A percentile compares a stretch with the other conserved stretches of the same genome.
Conservation (phyloP, 106 monocot genomes). For the Phalaenopsis equestris region DNA sequence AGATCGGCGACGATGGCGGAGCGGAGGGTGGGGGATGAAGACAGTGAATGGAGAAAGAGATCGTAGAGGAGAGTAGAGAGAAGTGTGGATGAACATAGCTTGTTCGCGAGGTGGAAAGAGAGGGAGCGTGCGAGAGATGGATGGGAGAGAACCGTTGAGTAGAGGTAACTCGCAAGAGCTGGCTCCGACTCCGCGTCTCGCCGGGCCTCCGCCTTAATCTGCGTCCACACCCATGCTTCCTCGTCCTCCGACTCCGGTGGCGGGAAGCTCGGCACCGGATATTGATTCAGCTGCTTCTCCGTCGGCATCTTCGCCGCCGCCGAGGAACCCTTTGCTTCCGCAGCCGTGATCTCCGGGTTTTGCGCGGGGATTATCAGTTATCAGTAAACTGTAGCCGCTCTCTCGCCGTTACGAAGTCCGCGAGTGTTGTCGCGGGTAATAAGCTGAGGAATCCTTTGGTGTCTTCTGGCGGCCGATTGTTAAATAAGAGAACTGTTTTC, state of each 20-base stretch:
- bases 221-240: constrained; percentile 62
- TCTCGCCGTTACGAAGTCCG: no score
- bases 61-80: constrained; percentile 53
- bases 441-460: no score
- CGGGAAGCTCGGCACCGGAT: constrained; percentile 35
- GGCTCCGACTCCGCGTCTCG: constrained; percentile 82
- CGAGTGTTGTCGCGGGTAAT: no score
- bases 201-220: constrained; percentile 66
- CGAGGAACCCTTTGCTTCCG: background rate
- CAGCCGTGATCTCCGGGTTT: background rate
- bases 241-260: constrained; percentile 68
- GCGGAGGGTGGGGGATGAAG: constrained; percentile 18
- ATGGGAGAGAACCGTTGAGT: constrained; percentile 57
- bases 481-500: no score
- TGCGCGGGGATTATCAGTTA: no score
- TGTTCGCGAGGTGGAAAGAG: constrained; percentile 60
- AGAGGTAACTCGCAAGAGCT: constrained; percentile 59
- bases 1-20: constrained; percentile 33
- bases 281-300: background rate
- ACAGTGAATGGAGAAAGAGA: constrained; percentile 33
- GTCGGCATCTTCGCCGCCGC: constrained; percentile 6
- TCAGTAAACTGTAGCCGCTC: no score
- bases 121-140: constrained; percentile 52
- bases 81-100: constrained; percentile 46
- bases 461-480: no score